Conservation (phyloP, 139 green algal genomes). For the Micromonas pusilla region DNA sequence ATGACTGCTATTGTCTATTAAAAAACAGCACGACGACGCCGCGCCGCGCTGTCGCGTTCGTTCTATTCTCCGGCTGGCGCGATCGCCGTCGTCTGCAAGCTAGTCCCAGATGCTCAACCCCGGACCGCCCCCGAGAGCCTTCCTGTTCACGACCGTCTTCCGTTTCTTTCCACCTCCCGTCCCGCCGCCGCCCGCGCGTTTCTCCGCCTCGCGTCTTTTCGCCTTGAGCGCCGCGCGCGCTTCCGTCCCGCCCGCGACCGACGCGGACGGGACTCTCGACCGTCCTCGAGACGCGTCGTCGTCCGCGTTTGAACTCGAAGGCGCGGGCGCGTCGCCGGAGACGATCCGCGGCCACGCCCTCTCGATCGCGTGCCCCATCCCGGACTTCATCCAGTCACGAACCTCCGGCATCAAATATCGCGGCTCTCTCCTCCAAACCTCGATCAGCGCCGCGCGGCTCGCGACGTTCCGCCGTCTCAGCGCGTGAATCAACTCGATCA, state of each 20-base stretch:
- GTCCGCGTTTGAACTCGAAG: too few species aligned
- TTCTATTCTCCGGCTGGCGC: neutral
- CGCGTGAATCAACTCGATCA: slow-evolving; percentile 30
- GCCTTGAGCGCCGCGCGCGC: too few species aligned
- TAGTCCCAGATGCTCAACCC: neutral
- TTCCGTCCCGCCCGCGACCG: too few species aligned
- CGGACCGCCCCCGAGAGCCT: neutral
- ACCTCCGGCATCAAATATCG: slow-evolving; percentile 18
- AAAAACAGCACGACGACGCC: too few species aligned
- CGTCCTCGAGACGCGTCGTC: too few species aligned
- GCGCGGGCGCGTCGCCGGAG: neutral
- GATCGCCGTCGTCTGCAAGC: too few species aligned
- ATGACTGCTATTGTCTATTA: too few species aligned
- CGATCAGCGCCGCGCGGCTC: neutral
- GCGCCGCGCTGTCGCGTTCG: neutral
- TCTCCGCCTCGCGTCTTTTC: neutral
- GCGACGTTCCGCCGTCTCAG: neutral
- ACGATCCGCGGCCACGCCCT: neutral
- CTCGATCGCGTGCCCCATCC: slow-evolving; percentile 2
- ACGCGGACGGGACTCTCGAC: too few species aligned
- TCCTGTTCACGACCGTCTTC: neutral
- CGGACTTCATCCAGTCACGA: slow-evolving; percentile 8
- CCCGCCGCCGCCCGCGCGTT: too few species aligned
- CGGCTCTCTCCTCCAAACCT: neutral
- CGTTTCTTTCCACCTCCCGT: neutral